phyloP scores from a whole-genome alignment of 1,284 basidiomycete species.

The Ganoderma sp. region DNA sequence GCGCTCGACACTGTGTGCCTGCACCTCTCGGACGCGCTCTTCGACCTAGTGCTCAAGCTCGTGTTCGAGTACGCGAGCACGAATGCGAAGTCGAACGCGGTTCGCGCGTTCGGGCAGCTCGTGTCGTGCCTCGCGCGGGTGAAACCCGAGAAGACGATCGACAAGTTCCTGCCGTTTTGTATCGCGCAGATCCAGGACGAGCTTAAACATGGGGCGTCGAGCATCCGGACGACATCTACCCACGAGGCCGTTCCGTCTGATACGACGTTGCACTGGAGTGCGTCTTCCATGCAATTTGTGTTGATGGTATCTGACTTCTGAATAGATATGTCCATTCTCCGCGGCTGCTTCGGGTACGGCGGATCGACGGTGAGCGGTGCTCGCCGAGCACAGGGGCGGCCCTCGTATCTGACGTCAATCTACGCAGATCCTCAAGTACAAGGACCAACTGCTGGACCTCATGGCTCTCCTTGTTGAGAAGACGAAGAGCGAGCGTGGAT shows the following conservation, averaged over 20 bases:
- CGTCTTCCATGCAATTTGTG: conserved; percentile 39
- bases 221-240: conserved; percentile 86
- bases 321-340: conserved; percentile 77
- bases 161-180: conserved; percentile 84
- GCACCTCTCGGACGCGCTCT: conserved; percentile 87
- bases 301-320: background rate
- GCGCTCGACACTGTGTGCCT: conserved; percentile 87
- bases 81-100: conserved; percentile 87
- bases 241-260: conserved; percentile 86
- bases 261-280: conserved; percentile 94
- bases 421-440: conserved; percentile 72
- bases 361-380: conserved; percentile 58
- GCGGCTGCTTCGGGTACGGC: conserved; percentile 79
- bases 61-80: conserved; percentile 89
- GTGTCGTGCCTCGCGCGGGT: conserved; percentile 87
- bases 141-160: conserved; percentile 78
- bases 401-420: background rate
- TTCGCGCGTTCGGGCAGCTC: conserved; percentile 89
- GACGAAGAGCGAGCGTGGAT: conserved; percentile 91
- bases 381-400: background rate
- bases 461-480: conserved; percentile 75
- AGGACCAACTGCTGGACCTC: conserved; percentile 71
- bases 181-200: conserved; percentile 84
- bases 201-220: conserved; percentile 91
- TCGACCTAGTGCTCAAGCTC: conserved; percentile 85